Evolutionary conservation across 306 rosid genomes (phyloP), one percentile per base, ranked within the genome.

Genomic region (Vicia faba): DNA sequence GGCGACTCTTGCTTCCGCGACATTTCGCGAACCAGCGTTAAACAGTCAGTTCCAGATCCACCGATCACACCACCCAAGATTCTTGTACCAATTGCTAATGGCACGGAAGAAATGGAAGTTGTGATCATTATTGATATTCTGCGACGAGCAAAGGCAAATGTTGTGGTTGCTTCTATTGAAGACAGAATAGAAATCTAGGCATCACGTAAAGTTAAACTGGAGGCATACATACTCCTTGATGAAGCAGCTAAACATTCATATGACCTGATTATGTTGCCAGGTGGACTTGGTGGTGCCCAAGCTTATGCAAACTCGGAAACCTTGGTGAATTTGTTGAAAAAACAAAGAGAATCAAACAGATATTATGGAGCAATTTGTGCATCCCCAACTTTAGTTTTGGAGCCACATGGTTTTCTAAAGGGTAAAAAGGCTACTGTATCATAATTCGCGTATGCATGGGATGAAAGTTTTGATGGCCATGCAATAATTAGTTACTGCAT

Each of bases 81-180:
- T 84, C 98, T 93, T 44, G 95, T 93, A 66, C 97, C 98, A 36
- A 79, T 89, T 62, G 96, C 97, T 25, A 68, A 84, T 73, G 98
- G 97, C 56, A 74, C 83, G 2, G 98, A 93, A 89, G 98, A 93
- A 85, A 89, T 93, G 98, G 97, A 93, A 85, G 96, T 95, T 57
- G 62, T 85, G 8, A 86, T 86, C 64, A 86, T 90, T 56, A 82
- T 93, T 61, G 95, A 88, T 75, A 68, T 90, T 70, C 87, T 93
- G 56, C 86, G 95, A 29, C 68, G 90, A 69, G 96, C 97, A 39
- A 85, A 93, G 72, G 95, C 89, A 71, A 59, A 90, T 76, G 98
- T 89, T 58, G 89, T 88, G 50, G 97, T 90, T 82, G 96, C 95
- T 45, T 84, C 98, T 80, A 75, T 88, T 64, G 97, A 79, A 79